Evolutionary conservation across 345 rosid species (phyloP), one percentile per base, ranked within the genome.

Genomic region (Eucalyptus melliodora): DNA sequence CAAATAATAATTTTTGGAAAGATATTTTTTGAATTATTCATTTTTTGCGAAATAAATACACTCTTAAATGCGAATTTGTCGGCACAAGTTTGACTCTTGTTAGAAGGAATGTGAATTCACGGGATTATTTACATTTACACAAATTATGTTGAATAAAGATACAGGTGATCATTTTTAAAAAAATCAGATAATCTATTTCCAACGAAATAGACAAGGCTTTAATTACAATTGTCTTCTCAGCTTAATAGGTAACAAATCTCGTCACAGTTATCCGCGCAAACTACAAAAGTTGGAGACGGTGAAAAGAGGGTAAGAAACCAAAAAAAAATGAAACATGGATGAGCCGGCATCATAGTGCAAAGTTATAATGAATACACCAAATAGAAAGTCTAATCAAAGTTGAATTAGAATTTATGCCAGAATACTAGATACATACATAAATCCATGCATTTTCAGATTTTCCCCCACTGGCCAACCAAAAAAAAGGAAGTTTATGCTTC

Each of bases 1-100:
- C 0, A 0, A 0, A 9, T 53, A 53, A 53, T 3, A 53, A 19
- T 8, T 19, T 53, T 8, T 53, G 0, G 1, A 2, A 19, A 21
- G 0, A 53, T 21, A 8, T 53, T 53, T 19, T 53, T 53, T 0
- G 2, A 8, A 53, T 53, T 19, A 53, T 53, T 53, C 2, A 21
- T 4, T 19, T 51, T 19, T 53, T 0, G 0, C 5, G 0, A 53
- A 53, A 53, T 9, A 53, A 53, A 53, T 2, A 0, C 2, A 8
- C 1, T 2, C 1, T 53, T 53, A 67, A 8, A 31, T n/a, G 80
- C 2, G 23, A 67, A 67, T 67, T 31, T n/a, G 23, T 67, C 1
- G 1, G 23, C 40, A 7, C 4, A 3, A 40, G 80, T 1, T 67
- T 16, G 80, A 31, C 80, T 31, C 80, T 31, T 16, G 11, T 16